These are phyloP conservation scores for Chlorella sp. DNA, from an alignment of 139 green algal genomes.

Conservation along the genomic window DNA sequence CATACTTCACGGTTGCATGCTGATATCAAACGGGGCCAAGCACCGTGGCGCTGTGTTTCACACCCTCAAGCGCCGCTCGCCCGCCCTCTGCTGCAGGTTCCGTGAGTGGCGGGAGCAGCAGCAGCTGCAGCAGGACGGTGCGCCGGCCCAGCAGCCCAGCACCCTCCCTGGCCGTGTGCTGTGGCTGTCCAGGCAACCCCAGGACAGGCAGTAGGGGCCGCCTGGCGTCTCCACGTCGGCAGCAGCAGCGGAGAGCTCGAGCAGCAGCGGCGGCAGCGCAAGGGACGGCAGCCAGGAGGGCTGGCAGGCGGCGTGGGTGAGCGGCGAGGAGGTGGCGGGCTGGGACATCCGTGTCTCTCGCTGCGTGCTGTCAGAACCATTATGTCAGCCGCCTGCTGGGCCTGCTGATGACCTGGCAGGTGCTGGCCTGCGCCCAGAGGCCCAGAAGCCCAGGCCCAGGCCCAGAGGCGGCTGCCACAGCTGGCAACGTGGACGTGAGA, in stretches of 20 bases:
- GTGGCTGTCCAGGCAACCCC: background rate
- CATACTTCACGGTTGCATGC: too few relatives aligned
- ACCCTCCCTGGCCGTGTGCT: slow-evolving; percentile 12
- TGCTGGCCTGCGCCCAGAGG: too few relatives aligned
- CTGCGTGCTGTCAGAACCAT: background rate
- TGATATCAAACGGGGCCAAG: too few relatives aligned
- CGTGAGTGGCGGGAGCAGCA: slow-evolving; percentile 5
- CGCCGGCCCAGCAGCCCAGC: background rate
- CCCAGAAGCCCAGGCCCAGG: too few relatives aligned
- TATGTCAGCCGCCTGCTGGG: slow-evolving; percentile 32
- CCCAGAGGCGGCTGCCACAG: too few relatives aligned
- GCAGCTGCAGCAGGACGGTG: background rate
- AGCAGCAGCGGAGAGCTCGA: background rate
- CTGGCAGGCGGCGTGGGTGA: slow-evolving; percentile 13
- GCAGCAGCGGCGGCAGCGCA: background rate
- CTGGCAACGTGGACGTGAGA: too few relatives aligned
- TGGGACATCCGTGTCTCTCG: background rate
- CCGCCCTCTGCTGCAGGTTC: background rate
- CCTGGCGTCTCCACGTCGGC: background rate
- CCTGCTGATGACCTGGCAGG: slow-evolving; percentile 6
- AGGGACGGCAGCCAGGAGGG: background rate
- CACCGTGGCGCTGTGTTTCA: too few relatives aligned
- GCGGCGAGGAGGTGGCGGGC: background rate
- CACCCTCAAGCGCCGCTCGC: too few relatives aligned
- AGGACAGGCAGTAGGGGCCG: background rate